Base-by-base conservation (phyloP, 805 yeast genomes). In the Teunomyces tritomae region DNA sequence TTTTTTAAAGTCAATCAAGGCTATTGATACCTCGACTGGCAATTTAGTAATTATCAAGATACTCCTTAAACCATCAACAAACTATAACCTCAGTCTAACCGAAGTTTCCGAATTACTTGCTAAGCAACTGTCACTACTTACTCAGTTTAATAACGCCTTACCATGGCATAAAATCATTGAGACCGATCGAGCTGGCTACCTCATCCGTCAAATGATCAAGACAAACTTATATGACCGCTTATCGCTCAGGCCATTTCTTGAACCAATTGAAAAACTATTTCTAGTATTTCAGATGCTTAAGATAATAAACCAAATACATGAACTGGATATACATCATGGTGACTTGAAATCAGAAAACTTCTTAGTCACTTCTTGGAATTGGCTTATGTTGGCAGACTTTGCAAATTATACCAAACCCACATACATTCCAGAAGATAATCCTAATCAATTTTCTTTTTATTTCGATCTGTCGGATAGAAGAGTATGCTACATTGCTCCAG, bases 401-500 rank as follows among this genome's bases (percentile, higher is more conserved):
- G 86, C 97, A 2, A 74, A 82, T 0, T 80, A 85, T 61, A 59
- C 57, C 11, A 94, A 94, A 65, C 99, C 99, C 0, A 82, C 82
- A 0, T 82, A 77, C 56, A 67, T 94, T 28, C 97, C 98, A 0
- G 96, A 88, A 53, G 94, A 90, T 55, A 92, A 94, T 59, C 97
- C 98, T 0, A 87, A 91, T 9, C 92, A 87, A 52, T 94, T 87
- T 57, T 83, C 94, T 0, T 94, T 92, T 60, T 94, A 85, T 65
- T 94, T 91, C 62, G 98, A 94, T 67, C 88, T 92, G 2, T 87
- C 96, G 2, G 88, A 82, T 61, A 74, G 97, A 53, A 76, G 96
- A 57, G 79, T 82, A 2, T 94, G 99, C 65, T 92, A 92, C 64
- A 65, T 94, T 37, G 98, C 99, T 0, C 99, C 99, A 0, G 99